Percentiles rank a stretch among this genome's conserved stretches.
Evolutionary conservation across 2,329 filamentous ascomycete genomes (phyloP).

Genomic region (Trichoderma oligosporum): DNA sequence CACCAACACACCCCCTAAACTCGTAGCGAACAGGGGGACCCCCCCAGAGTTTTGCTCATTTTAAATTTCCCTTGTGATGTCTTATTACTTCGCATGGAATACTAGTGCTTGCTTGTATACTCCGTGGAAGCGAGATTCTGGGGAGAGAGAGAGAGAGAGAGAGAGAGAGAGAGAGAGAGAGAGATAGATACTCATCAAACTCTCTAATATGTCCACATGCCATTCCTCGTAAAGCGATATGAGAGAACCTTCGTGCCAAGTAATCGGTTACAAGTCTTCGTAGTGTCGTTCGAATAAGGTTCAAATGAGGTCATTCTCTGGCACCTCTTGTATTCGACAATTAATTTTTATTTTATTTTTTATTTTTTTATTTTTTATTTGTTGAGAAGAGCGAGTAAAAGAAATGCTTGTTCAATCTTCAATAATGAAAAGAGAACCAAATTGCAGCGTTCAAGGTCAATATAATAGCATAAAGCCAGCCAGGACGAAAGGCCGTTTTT

Average conservation of each 20-base stretch:
- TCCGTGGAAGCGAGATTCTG: constrained; percentile 13
- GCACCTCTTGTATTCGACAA: too few species aligned
- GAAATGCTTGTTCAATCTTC: too few species aligned
- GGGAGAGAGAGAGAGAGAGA: neutral
- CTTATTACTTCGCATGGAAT: too few species aligned
- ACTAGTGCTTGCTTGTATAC: too few species aligned
- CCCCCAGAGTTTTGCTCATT: constrained; percentile 7
- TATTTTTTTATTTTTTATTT: too few species aligned
- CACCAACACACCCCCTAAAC: neutral
- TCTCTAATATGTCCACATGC: neutral
- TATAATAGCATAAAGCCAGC: too few species aligned
- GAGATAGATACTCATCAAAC: neutral
- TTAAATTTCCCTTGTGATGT: constrained; percentile 8
- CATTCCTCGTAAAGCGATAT: neutral
- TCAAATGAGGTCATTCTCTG: constrained; percentile 1
- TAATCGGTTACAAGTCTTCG: neutral
- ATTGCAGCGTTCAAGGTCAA: too few species aligned
- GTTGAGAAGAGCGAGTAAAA: too few species aligned
- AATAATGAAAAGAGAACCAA: too few species aligned
- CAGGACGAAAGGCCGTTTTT: too few species aligned
- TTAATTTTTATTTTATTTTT: too few species aligned
- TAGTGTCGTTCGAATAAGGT: neutral
- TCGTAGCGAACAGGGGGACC: neutral
- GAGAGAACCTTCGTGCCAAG: constrained; percentile 1
- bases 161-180: neutral